These are phyloP conservation scores for Trichosporon inkin DNA, from an alignment of 1,284 basidiomycete species.

Conservation along the genomic window DNA sequence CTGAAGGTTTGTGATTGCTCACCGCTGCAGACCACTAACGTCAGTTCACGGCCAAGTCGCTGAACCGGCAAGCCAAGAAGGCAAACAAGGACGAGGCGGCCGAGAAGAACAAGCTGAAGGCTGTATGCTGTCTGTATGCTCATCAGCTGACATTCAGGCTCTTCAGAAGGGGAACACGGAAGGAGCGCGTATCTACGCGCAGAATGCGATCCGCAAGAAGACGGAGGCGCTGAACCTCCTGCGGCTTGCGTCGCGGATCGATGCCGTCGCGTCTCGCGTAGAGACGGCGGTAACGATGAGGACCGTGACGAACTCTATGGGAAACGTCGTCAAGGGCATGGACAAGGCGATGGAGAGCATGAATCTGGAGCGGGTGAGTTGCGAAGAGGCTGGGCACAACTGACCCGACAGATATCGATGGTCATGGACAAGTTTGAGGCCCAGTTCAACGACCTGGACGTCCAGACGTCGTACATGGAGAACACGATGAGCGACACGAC, in stretches of 20 bases:
- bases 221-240: constrained; percentile 87
- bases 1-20: constrained; percentile 63
- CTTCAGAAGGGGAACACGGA: constrained; percentile 95
- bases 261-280: constrained; percentile 92
- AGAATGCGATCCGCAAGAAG: constrained; percentile 98
- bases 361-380: constrained; percentile 88
- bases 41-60: constrained; percentile 91
- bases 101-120: constrained; percentile 85
- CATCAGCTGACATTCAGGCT: constrained; percentile 60
- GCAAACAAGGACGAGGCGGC: constrained; percentile 84
- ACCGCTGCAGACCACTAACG: background rate
- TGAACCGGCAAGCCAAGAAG: constrained; percentile 88
- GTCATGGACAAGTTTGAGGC: constrained; percentile 99
- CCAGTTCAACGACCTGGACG: constrained; percentile 95
- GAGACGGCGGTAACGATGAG: constrained; percentile 99
- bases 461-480: constrained; percentile 98
- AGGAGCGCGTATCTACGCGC: constrained; percentile 96
- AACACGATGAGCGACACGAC: constrained; percentile 91
- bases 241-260: constrained; percentile 81
- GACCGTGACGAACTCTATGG: constrained; percentile 82
- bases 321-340: constrained; percentile 94
- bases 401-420: constrained; percentile 73
- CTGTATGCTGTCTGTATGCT: constrained; percentile 55
- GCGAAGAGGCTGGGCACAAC: background rate
- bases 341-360: constrained; percentile 99